Percentiles rank a stretch among this genome's conserved stretches.
phyloP scores from a whole-genome alignment of 2,329 filamentous ascomycete genomes.

The Capronia americana region DNA sequence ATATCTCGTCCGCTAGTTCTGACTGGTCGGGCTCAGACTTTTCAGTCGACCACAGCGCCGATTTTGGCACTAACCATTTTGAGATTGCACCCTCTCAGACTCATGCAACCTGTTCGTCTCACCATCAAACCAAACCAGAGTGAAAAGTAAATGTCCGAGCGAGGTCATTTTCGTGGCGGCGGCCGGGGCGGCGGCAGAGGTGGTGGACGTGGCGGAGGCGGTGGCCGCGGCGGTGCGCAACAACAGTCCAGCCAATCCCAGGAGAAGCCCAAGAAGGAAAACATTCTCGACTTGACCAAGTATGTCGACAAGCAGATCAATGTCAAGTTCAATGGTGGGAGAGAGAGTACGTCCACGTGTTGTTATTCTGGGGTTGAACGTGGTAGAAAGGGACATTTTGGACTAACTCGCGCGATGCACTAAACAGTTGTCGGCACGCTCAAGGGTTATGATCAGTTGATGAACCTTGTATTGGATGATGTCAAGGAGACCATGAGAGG shows the following conservation, averaged over 20 bases:
- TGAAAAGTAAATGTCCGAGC: conserved; percentile 48
- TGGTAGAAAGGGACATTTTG: neutral
- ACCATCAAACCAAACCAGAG: neutral
- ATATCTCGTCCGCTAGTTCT: neutral
- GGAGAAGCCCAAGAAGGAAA: conserved; percentile 95
- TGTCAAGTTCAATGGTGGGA: conserved; percentile 95
- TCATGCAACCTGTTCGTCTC: neutral
- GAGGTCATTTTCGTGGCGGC: conserved; percentile 59
- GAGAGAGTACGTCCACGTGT: conserved; percentile 70
- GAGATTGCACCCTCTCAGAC: conserved; percentile 1
- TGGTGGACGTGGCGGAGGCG: conserved; percentile 47
- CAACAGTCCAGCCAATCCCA: conserved; percentile 58
- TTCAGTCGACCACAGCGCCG: neutral
- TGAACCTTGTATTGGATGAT: conserved; percentile 96
- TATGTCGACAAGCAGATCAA: conserved; percentile 97
- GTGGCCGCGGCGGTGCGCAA: conserved; percentile 54
- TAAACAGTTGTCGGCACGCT: conserved; percentile 78
- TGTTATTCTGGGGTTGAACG: neutral
- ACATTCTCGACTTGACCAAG: conserved; percentile 92
- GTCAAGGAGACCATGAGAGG: conserved; percentile 89
- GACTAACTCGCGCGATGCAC: conserved; percentile 14
- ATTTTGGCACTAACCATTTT: conserved; percentile 20
- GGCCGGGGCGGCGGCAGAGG: conserved; percentile 59
- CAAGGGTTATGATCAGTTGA: conserved; percentile 95
- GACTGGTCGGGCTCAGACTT: conserved; percentile 10